Base-by-base conservation (phyloP, 768 basidiomycete species). In the Coprinopsis strossmayeri region DNA sequence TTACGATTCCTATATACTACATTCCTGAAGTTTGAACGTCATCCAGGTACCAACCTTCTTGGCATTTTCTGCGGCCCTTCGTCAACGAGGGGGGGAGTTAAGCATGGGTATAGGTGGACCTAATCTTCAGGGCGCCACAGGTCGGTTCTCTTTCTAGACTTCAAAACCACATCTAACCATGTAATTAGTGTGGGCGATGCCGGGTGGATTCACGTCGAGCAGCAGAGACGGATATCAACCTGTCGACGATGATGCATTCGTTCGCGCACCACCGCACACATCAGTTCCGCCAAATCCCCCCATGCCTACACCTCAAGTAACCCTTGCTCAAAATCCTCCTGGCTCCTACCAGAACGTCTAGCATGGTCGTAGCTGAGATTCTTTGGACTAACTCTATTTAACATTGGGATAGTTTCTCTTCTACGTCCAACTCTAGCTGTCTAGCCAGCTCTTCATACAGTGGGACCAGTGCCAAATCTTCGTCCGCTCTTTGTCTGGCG, bases 121-220 rank as follows among this genome's bases (percentile, higher is more conserved):
- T 28, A 80, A 79, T 50, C 53, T 75, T 3, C 67, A 62, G 51
- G 80, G 82, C 4, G 73, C 80, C 20, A 82, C 84, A 17, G 78
- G 84, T 78, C 54, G 24, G 64, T 55, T 26, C 27, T 25, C 47
- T 3, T n/a, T 24, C 5, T n/a, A n/a, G n/a, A n/a, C 24, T 34
- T 47, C 18, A 38, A 46, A 49, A 10, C 55, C 48, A 50, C 30
- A 35, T 13, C 11, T 37, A 37, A 34, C 27, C 18, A 28, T 7
- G 45, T 35, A 13, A 46, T 45, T 10, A 87, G 84, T 87, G 13
- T 87, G 84, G 84, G 77, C 83, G 17, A 87, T 87, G 84, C 84
- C 84, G 3, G 84, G 84, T 12, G 82, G 82, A 1, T 81, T 84
- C 55, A 79, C 81, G 0, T 76, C 79, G 3, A 56, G 63, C 28